Base-by-base conservation (phyloP, 2,329 filamentous ascomycete genomes). In the Emericellopsis atlantica region DNA sequence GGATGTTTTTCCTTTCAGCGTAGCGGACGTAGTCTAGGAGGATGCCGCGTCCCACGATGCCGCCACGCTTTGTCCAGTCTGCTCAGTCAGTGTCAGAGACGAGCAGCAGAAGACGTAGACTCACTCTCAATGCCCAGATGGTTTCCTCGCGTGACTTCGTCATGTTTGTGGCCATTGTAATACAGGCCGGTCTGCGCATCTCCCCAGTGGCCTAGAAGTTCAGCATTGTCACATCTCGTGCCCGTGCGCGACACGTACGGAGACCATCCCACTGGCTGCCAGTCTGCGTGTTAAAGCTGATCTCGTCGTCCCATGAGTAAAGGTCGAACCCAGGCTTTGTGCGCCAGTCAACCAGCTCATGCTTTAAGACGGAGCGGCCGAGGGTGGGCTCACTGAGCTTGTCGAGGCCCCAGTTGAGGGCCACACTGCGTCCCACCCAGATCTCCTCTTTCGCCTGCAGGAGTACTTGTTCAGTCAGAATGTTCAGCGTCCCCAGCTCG, bases 341-440 rank as follows among this genome's bases (percentile, higher is more conserved):
- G 15, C 41, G 38, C 41, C 41, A 43, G 16, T 43, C 32, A 11
- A 43, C 41, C 18, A 40, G 34, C 22, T 37, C 31, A 37, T 43
- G 41, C 37, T 35, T 43, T 36, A 43, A 37, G 4, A 37, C 22
- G 14, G 22, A 26, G 7, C 41, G 32, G 12, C 37, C 41, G 18
- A 43, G 33, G 6, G 37, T 40, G 18, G 38, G 15, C 26, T 43
- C 37, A 14, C 22, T 69, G 4, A 76, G 55, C 48, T 76, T 76
- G n/a, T 64, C 67, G 44, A 76, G 51, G 18, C 72, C 67, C 72
- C 73, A 76, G 23, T 66, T 65, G 31, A 77, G 59, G 9, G 67
- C 67, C 18, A 75, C 64, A 31, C 70, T 62, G 16, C 59, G 58
- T 11, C 74, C 74, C 1, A 65, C 68, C 32, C 58, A 60, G 48